Conservation (phyloP, 2,329 filamentous ascomycete species). For the Metarhizium guizhouense region DNA sequence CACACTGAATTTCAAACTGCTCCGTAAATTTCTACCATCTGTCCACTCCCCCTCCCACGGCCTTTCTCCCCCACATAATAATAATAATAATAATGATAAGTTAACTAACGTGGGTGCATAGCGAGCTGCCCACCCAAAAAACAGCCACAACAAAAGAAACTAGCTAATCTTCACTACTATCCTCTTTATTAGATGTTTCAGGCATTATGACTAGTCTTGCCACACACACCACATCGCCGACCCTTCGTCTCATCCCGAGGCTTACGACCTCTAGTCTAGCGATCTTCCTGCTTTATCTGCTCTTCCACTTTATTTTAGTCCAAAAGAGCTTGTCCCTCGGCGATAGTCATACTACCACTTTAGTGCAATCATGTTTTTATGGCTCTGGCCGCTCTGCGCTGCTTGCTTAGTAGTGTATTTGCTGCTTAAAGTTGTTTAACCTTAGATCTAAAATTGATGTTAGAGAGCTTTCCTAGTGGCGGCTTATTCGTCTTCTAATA, state of each 20-base stretch:
- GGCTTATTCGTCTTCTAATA: too few species aligned
- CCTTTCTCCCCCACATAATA: too few species aligned
- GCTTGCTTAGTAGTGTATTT: too few species aligned
- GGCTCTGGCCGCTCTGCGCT: background rate
- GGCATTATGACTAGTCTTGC: background rate
- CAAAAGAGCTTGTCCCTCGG: background rate
- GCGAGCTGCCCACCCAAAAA: background rate
- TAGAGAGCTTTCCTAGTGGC: too few species aligned
- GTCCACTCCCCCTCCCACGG: too few species aligned
- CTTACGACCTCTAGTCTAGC: background rate
- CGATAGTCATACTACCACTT: background rate
- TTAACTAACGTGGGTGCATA: too few species aligned
- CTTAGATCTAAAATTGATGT: background rate
- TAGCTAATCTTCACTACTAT: background rate
- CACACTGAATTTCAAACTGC: too few species aligned
- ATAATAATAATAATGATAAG: too few species aligned
- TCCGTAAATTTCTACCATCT: too few species aligned
- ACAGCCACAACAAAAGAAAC: background rate
- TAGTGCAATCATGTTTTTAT: background rate
- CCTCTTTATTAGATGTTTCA: background rate
- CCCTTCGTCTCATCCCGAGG: background rate
- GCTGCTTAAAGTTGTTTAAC: background rate
- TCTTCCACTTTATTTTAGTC: background rate
- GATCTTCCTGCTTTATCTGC: background rate
- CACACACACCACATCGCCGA: background rate